A percentile compares a stretch with the other conserved stretches of the same genome.
Conservation (phyloP, 2,329 filamentous ascomycete genomes). For the Bipolaris oryzae region DNA sequence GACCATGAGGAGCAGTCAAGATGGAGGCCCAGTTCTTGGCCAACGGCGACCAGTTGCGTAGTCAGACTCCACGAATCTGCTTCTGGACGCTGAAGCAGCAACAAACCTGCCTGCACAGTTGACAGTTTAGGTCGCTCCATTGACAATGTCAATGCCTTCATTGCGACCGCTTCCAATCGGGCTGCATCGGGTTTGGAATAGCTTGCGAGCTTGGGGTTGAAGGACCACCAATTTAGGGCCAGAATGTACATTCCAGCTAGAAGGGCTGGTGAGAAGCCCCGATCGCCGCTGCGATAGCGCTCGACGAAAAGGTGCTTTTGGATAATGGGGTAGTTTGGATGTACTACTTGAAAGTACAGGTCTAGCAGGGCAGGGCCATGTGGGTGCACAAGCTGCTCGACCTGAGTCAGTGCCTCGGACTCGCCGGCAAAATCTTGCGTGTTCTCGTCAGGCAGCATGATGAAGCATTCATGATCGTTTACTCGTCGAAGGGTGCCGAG, state of each 20-base stretch:
- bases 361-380: conserved; percentile 79
- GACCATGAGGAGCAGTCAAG: conserved; percentile 87
- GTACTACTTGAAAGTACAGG: conserved; percentile 80
- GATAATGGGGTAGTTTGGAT: conserved; percentile 81
- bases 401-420: conserved; percentile 69
- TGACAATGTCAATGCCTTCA: conserved; percentile 73
- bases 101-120: conserved; percentile 76
- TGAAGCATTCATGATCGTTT: conserved; percentile 77
- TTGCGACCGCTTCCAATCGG: conserved; percentile 74
- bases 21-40: conserved; percentile 86
- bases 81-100: conserved; percentile 76
- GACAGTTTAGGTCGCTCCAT: conserved; percentile 83
- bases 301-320: conserved; percentile 81
- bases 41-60: conserved; percentile 83
- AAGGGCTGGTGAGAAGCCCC: conserved; percentile 76
- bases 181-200: conserved; percentile 73
- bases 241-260: conserved; percentile 83
- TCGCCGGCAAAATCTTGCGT: conserved; percentile 76
- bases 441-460: conserved; percentile 75
- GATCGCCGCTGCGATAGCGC: conserved; percentile 74
- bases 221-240: conserved; percentile 86
- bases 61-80: conserved; percentile 84
- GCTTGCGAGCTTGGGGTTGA: conserved; percentile 69
- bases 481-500: conserved; percentile 71
- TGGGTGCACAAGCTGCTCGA: conserved; percentile 77